Evolutionary conservation across 345 rosid species (phyloP), one percentile per base, ranked within the genome.

Genomic region (Moricandia arvensis): DNA sequence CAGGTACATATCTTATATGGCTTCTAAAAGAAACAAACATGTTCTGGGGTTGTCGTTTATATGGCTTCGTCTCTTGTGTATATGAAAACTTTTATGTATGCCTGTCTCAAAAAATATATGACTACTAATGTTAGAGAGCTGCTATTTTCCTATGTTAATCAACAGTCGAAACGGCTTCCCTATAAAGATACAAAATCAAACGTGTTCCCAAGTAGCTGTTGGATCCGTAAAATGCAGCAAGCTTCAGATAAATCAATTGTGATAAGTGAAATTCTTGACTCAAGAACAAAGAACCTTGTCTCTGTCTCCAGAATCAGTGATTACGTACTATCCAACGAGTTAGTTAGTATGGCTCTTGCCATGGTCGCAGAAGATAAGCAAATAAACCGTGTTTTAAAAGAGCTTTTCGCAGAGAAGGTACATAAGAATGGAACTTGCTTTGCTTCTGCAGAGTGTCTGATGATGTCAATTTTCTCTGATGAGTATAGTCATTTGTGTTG

Each of bases 311-410:
- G 92, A 83, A 93, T 93, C 83, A 91, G 98, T 59, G 97, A 91
- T 77, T 93, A 91, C 74, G 94, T 93, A 51, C 85, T 93, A 43
- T 93, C 97, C 13, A 89, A 93, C 78, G 96, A 89, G 80, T 80
- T 93, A 62, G 97, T 91, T 59, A 91, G 98, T 77, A 93, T 93
- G 96, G 98, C 97, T 57, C 84, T 93, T 16, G 98, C 97, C 7
- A 91, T 89, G 97, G 98, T 93, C 9, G 96, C 97, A 16, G 96
- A 91, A 70, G 96, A 93, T 87, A 89, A 89, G 80, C 97, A 93
- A 83, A 93, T 93, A 63, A 91, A 93, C 80, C 97, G 93, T 43
- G 98, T 91, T 62, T 90, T 91, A 0, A 93, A 93, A 82, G 97
- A 89, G 72, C 88, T 91, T 8, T 93, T 93, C 37, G 91, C 96